These are phyloP conservation scores for Tilletia walkeri DNA, from an alignment of 1,284 basidiomycete species.

Conservation along the genomic window DNA sequence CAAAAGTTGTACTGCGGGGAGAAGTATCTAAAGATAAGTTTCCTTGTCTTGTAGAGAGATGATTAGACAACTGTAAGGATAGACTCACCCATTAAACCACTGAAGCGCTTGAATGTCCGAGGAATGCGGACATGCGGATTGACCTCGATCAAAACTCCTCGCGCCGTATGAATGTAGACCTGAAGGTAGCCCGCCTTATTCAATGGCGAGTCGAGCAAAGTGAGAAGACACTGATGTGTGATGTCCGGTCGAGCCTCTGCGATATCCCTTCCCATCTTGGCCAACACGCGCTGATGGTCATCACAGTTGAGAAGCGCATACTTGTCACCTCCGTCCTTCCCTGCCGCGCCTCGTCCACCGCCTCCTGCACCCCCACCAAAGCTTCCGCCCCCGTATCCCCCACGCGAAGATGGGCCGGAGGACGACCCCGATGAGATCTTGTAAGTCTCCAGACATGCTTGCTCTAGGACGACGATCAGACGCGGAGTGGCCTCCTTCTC, in stretches of 20 bases:
- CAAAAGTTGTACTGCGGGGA: constrained; percentile 75
- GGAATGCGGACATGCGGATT: constrained; percentile 97
- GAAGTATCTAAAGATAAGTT: background rate
- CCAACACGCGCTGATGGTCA: constrained; percentile 96
- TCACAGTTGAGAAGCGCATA: constrained; percentile 98
- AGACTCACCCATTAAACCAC: constrained; percentile 74
- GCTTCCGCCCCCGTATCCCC: background rate
- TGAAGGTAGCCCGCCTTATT: constrained; percentile 96
- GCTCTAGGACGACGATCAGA: constrained; percentile 84
- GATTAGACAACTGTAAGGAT: background rate
- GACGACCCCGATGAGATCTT: constrained; percentile 67
- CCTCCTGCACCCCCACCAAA: constrained; percentile 55
- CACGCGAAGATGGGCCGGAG: constrained; percentile 20
- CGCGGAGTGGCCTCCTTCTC: constrained; percentile 48
- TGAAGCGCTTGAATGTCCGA: constrained; percentile 97
- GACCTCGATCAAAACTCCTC: constrained; percentile 95
- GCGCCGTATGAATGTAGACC: constrained; percentile 97
- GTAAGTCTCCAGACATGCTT: constrained; percentile 94
- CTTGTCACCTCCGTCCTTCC: constrained; percentile 65
- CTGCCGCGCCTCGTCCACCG: constrained; percentile 43
- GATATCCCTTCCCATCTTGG: constrained; percentile 95
- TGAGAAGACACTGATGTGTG: constrained; percentile 94
- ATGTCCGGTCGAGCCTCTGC: constrained; percentile 97
- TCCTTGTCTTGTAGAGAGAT: background rate
- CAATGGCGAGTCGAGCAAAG: constrained; percentile 91